Evolutionary conservation across 768 basidiomycete species (phyloP), one percentile per base, ranked within the genome.

Genomic region (Cystobasidium onofrii): DNA sequence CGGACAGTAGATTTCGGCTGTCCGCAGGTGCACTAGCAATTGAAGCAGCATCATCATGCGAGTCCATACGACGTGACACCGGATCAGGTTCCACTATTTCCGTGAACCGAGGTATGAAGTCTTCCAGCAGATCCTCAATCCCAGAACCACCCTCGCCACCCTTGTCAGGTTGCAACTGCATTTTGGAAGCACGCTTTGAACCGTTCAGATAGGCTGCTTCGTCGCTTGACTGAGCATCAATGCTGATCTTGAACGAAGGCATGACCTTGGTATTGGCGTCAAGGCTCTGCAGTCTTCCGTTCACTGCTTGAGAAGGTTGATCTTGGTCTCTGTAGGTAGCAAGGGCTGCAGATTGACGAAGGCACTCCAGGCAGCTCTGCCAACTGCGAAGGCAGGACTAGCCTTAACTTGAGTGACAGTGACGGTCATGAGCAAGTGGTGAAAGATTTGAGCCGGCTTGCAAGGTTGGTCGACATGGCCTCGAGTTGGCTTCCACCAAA

Each of bases 81-180:
- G 3, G 6, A 29, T 7, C 17, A 27, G 25, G 63, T 9, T 44
- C 63, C 41, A 4, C 27, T 3, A 64, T 39, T 23, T 64, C 63
- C 27, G 34, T 44, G 63, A 64, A 64, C 3, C 63, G 31, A 18
- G 63, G 63, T 25, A 64, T 64, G 34, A 64, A 64, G 33, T 18
- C 36, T 44, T 64, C 63, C 9, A 64, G 3, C 7, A 64, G 63
- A 6, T 27, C 36, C 15, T 64, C 63, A 4, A 44, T 64, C 7
- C 43, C 39, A 25, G 10, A 9, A 23, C 36, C 63, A 25, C 25
- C 63, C 63, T 64, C 63, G 36, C 63, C 63, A 44, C 63, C 63
- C 36, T 44, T 64, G 23, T 64, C 63, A 6, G 29, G 15, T 27
- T 60, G 29, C 12, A 60, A 20, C 23, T 27, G 29, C 15, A 50